phyloP scores from a whole-genome alignment of 108 stramenopile genomes.

The Seminavis robusta region DNA sequence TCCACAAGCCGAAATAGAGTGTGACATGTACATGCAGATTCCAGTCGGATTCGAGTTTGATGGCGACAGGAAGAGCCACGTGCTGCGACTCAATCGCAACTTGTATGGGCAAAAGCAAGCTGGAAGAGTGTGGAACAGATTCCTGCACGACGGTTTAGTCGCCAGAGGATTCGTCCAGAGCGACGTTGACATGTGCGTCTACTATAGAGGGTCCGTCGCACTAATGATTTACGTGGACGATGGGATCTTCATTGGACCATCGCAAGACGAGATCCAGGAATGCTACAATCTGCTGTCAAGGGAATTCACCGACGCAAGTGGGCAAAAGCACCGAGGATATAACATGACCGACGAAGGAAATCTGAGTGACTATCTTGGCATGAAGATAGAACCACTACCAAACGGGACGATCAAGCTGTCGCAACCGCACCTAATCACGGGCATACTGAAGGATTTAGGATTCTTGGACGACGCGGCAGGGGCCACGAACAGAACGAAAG shows the following conservation, averaged over 20 bases:
- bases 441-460: slow-evolving; percentile 12
- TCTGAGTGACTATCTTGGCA: slow-evolving; percentile 47
- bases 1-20: slow-evolving; percentile 30
- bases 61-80: neutral
- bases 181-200: slow-evolving; percentile 33
- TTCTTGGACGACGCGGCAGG: slow-evolving; percentile 5
- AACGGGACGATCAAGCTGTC: slow-evolving; percentile 12
- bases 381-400: slow-evolving; percentile 16
- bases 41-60: slow-evolving; percentile 26
- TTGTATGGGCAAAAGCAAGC: slow-evolving; percentile 38
- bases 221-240: slow-evolving; percentile 35
- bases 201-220: slow-evolving; percentile 22
- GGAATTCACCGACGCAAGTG: slow-evolving; percentile 4
- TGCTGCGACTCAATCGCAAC: slow-evolving; percentile 13
- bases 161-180: slow-evolving; percentile 21
- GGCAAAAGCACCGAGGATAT: slow-evolving; percentile 4
- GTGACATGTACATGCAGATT: slow-evolving; percentile 31
- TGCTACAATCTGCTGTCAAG: slow-evolving; percentile 5
- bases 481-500: slow-evolving; percentile 7
- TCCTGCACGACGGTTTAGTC: slow-evolving; percentile 10
- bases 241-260: slow-evolving; percentile 16
- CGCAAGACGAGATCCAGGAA: slow-evolving; percentile 8
- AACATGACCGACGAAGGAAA: slow-evolving; percentile 35
- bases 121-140: slow-evolving; percentile 29
- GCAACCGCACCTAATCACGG: slow-evolving; percentile 26